Evolutionary conservation across 208 protist species (phyloP).

Genomic region (Borovskyia barvae): DNA sequence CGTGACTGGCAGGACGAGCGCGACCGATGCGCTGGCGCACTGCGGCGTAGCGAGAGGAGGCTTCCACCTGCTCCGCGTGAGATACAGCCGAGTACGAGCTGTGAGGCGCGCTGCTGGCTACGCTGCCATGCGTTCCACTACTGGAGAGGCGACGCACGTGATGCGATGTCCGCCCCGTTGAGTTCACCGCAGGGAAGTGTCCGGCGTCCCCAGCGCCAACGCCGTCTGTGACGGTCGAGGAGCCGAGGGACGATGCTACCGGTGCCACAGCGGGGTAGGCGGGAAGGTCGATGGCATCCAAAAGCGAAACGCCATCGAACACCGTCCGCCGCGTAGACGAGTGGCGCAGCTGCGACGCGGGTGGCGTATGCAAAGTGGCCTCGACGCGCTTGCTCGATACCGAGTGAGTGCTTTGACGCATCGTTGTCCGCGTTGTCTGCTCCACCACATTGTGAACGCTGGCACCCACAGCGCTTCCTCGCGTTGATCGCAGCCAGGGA

Average conservation of each 20-base stretch:
- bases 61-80: constrained; percentile 11
- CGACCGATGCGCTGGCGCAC: constrained; percentile 24
- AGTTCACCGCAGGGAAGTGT: not conserved
- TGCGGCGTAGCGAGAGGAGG: constrained; percentile 21
- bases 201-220: not conserved
- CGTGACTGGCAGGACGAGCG: constrained; percentile 2
- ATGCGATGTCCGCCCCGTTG: not conserved
- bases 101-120: constrained; percentile 3
- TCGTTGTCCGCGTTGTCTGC: no score
- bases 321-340: constrained; percentile 9
- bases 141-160: constrained; percentile 7
- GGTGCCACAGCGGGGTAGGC: constrained; percentile 3
- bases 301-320: constrained; percentile 25
- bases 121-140: not conserved
- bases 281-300: constrained; percentile 26
- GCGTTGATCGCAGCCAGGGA: constrained; percentile 42
- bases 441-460: no score
- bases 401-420: no score
- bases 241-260: not conserved
- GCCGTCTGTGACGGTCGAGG: not conserved
- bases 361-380: not conserved
- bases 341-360: not conserved
- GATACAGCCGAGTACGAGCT: constrained; percentile 4
- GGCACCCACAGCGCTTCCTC: no score
- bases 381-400: not conserved